Conservation (phyloP, 1,139 yeast genomes). For the Lodderomyces oxycetoniae region DNA sequence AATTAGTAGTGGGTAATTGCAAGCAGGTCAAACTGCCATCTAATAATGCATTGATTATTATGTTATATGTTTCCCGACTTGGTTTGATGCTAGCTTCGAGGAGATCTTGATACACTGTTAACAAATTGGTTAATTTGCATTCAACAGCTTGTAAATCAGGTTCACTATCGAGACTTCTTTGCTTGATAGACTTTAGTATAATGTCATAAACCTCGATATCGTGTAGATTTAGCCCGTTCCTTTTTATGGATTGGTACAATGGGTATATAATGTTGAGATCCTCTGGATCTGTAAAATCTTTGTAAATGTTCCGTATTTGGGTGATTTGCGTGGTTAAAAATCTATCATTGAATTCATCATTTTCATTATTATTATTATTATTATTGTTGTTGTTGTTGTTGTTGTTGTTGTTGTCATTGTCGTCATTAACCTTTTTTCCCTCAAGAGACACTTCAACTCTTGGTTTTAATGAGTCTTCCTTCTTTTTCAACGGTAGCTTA, state of each 20-base stretch:
- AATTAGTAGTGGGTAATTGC: constrained; percentile 10
- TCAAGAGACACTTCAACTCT: too few species aligned
- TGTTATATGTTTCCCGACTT: constrained; percentile 45
- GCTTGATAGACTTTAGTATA: constrained; percentile 31
- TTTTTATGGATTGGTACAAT: constrained; percentile 38
- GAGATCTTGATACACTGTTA: constrained; percentile 66
- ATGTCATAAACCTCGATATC: constrained; percentile 33
- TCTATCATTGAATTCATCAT: constrained; percentile 19
- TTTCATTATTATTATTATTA: constrained; percentile 2
- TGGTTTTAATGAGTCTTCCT: too few species aligned
- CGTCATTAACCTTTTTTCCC: constrained; percentile 2
- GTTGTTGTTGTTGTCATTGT: neutral
- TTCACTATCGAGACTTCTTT: constrained; percentile 27
- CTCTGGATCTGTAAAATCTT: constrained; percentile 15
- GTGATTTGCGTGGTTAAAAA: constrained; percentile 23
- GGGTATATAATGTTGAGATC: constrained; percentile 37
- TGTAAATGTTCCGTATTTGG: constrained; percentile 17
- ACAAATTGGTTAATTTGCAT: constrained; percentile 47
- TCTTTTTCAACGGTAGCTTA: too few species aligned
- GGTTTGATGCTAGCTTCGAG: constrained; percentile 49
- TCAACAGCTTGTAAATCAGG: constrained; percentile 27
- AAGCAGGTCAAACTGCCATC: constrained; percentile 39
- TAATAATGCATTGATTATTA: constrained; percentile 48
- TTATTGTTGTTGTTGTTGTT: neutral
- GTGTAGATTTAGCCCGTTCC: constrained; percentile 33